These are phyloP conservation scores for Cynanchum wilfordii DNA, from an alignment of 257 asterid genomes.

Conservation along the genomic window DNA sequence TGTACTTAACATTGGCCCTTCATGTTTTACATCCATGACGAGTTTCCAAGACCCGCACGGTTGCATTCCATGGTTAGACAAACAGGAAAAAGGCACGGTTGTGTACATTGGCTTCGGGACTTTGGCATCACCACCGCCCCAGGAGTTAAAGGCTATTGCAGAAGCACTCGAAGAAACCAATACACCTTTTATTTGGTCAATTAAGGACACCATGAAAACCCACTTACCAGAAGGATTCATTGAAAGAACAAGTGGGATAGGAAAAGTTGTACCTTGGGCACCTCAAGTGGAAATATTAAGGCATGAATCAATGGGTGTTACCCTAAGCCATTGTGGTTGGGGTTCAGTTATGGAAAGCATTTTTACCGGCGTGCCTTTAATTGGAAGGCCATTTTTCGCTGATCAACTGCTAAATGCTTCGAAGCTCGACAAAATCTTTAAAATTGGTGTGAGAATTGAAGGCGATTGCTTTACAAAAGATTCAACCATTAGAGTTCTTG, in stretches of 20 bases:
- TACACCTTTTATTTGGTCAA: constrained; percentile 63
- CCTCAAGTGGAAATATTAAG: constrained; percentile 15
- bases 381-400: constrained; percentile 21
- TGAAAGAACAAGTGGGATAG: no score
- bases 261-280: constrained; percentile 13
- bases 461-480: constrained; percentile 7
- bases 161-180: constrained; percentile 44
- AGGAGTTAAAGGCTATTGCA: constrained; percentile 47
- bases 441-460: constrained; percentile 14
- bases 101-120: constrained; percentile 76
- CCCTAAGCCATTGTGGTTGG: constrained; percentile 22
- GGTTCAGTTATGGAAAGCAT: constrained; percentile 17
- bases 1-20: constrained; percentile 27
- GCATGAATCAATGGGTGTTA: constrained; percentile 12
- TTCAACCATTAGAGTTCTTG: constrained; percentile 3
- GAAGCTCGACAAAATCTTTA: constrained; percentile 8
- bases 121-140: constrained; percentile 36
- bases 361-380: constrained; percentile 18
- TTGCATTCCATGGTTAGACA: constrained; percentile 24
- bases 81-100: constrained; percentile 26
- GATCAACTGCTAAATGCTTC: constrained; percentile 18
- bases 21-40: not conserved
- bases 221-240: no score
- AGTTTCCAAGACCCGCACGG: constrained; percentile 14
- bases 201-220: constrained; percentile 8